These are phyloP conservation scores for Colletotrichum sp. DNA, from an alignment of 2,329 filamentous ascomycete species.

Conservation along the genomic window DNA sequence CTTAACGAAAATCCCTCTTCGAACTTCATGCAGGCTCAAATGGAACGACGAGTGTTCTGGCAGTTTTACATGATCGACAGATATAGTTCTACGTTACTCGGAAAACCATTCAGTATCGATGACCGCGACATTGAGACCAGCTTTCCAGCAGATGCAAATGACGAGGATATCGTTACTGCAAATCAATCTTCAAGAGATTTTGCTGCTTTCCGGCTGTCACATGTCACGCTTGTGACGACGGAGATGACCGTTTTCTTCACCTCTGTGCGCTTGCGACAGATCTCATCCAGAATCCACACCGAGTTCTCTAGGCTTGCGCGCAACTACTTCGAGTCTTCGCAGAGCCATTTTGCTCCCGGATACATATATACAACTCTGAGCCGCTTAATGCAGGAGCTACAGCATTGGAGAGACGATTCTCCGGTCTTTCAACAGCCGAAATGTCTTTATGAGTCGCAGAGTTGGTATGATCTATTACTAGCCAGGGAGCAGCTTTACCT, in stretches of 20 bases:
- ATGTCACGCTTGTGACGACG: conserved; percentile 20
- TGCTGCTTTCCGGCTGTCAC: background rate
- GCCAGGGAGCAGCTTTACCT: conserved; percentile 45
- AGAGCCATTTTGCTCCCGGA: conserved; percentile 20
- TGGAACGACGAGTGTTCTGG: conserved; percentile 47
- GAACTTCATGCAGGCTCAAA: conserved; percentile 36
- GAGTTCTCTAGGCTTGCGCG: conserved; percentile 28
- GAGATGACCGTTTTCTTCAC: conserved; percentile 44
- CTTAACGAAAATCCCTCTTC: background rate
- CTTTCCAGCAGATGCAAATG: conserved; percentile 39
- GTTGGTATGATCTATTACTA: conserved; percentile 49
- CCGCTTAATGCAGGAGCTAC: conserved; percentile 36
- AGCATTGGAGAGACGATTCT: conserved; percentile 36
- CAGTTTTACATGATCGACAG: conserved; percentile 49
- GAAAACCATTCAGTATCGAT: conserved; percentile 44
- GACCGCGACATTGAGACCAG: conserved; percentile 41
- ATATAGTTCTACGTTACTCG: conserved; percentile 46
- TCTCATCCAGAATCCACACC: conserved; percentile 43
- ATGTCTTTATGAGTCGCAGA: conserved; percentile 46
- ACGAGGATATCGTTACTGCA: conserved; percentile 31
- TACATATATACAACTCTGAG: conserved; percentile 30
- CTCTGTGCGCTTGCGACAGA: conserved; percentile 40
- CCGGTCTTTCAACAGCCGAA: conserved; percentile 36
- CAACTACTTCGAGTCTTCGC: background rate
- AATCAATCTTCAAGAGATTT: conserved; percentile 19